Conservation (phyloP, 2,329 filamentous ascomycete genomes). For the Domatiomyces catenatus region DNA sequence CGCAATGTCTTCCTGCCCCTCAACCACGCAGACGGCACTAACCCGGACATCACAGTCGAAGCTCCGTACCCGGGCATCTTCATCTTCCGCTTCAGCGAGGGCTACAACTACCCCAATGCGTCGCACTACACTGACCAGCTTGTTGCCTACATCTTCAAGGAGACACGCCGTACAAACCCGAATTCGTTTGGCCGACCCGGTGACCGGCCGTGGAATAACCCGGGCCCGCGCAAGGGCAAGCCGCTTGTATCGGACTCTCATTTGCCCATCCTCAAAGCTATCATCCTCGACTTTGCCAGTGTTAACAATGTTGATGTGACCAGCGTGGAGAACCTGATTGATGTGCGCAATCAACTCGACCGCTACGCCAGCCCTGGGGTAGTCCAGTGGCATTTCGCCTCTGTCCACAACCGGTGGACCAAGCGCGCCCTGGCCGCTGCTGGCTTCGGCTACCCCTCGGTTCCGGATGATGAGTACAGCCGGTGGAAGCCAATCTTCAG, state of each 20-base stretch:
- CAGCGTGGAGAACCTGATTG: slow-evolving; percentile 80
- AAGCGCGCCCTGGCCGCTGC: slow-evolving; percentile 76
- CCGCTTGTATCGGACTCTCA: slow-evolving; percentile 32
- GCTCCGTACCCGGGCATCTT: slow-evolving; percentile 83
- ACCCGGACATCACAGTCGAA: slow-evolving; percentile 64
- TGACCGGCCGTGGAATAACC: slow-evolving; percentile 91
- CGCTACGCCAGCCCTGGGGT: slow-evolving; percentile 62
- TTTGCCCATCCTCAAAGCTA: slow-evolving; percentile 62
- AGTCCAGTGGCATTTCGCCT: slow-evolving; percentile 94
- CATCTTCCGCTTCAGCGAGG: slow-evolving; percentile 87
- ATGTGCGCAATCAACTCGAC: slow-evolving; percentile 87
- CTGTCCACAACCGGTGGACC: slow-evolving; percentile 85
- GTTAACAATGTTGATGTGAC: slow-evolving; percentile 93
- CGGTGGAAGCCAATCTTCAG: slow-evolving; percentile 93
- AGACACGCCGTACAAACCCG: slow-evolving; percentile 62
- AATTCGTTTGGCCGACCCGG: slow-evolving; percentile 49
- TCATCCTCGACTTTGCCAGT: slow-evolving; percentile 83
- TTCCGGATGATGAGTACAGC: slow-evolving; percentile 36
- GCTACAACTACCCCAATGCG: slow-evolving; percentile 92
- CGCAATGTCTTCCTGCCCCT: slow-evolving; percentile 79
- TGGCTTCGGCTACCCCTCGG: slow-evolving; percentile 72
- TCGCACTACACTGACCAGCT: slow-evolving; percentile 75
- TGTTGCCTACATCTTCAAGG: slow-evolving; percentile 48
- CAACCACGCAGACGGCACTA: slow-evolving; percentile 76
- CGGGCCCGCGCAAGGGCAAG: slow-evolving; percentile 52